These are phyloP conservation scores for Oehlia diaphana DNA, from an alignment of 192 early-diverging fungal genomes.

Conservation along the genomic window DNA sequence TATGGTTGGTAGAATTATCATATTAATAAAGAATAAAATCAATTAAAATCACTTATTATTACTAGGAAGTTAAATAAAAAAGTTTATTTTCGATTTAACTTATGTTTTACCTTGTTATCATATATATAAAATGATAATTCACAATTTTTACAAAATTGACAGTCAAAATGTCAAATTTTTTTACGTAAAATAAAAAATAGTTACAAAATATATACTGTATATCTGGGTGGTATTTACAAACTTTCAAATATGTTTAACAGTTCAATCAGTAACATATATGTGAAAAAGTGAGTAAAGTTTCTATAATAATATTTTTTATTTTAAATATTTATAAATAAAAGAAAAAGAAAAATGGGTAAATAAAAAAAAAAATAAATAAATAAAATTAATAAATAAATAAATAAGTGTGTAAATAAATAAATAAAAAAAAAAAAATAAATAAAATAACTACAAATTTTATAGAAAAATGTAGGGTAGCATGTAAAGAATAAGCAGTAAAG, in stretches of 20 bases:
- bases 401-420: too few species aligned
- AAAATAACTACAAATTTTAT: background rate
- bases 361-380: too few species aligned
- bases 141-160: background rate
- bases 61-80: too few species aligned
- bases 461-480: background rate
- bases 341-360: too few species aligned
- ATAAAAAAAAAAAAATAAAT: too few species aligned
- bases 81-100: too few species aligned
- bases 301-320: background rate
- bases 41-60: too few species aligned
- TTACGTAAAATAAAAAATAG: background rate
- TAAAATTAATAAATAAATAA: too few species aligned
- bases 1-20: background rate
- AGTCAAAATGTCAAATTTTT: background rate
- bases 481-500: too few species aligned
- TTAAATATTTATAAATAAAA: too few species aligned
- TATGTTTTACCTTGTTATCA: too few species aligned
- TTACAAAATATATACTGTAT: background rate
- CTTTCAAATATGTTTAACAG: background rate
- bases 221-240: background rate
- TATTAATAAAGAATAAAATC: background rate
- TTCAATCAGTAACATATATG: background rate
- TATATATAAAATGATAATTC: background rate
- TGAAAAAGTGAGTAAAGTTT: background rate